Evolutionary conservation across 768 basidiomycete genomes (phyloP), one percentile per base, ranked within the genome.

Genomic region (Boletus tomentosulus): DNA sequence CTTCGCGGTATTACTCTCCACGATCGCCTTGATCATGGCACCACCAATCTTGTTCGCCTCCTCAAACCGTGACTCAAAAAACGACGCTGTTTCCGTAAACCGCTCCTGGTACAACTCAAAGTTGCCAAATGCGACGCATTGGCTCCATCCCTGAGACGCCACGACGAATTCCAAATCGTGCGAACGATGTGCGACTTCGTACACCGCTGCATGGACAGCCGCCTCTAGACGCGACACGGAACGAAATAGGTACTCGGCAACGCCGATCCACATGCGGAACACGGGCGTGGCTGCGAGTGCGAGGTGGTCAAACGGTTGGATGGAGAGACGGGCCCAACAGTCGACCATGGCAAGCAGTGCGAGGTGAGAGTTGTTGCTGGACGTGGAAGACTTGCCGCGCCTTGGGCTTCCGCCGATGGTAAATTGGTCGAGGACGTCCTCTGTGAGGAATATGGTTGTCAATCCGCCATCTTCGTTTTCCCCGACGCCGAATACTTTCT

Each of bases 281-380:
- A 98, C 81, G 0, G 97, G 97, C 2, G 95, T 99, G 8, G 94
- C 96, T 0, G 96, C 96, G 43, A 98, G 83, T 8, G 87, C 81
- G 57, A 98, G 84, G 73, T 98, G 95, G 33, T 82, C 84, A 66
- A 90, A 96, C 0, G 97, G 97, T 50, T 89, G 82, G 65, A 97
- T 94, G 0, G 77, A 74, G 48, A 98, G 82, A 48, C 82, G 80
- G 8, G 91, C 87, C 97, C 97, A 99, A 63, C 91, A 95, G 71
- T 99, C 97, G 19, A 98, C 97, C 94, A 99, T 98, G 15, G 95
- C 94, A 46, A 98, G 82, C 8, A 99, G 78, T 9, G 92, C 86
- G 51, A 98, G 83, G 68, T 99, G 96, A 1, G 92, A 95, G 67
- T 98, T 98, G 8, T 82, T 81, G 5, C 57, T 69, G 51, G 59